Evolutionary conservation across 129 eudicot species (phyloP).

Genomic region (Flaveria bidentis): DNA sequence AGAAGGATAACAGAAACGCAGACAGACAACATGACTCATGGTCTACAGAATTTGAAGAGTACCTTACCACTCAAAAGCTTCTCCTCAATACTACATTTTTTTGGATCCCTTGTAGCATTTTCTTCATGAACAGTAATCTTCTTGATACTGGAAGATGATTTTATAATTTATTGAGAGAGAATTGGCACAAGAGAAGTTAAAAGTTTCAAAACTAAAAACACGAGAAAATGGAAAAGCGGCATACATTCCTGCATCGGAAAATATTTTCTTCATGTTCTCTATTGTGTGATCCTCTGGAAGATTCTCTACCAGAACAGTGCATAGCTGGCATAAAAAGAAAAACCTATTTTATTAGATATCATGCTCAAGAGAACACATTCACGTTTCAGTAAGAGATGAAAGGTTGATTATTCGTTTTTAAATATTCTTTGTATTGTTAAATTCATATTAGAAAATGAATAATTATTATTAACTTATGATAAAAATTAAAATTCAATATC

Average conservation of each 20-base stretch:
- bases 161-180: background rate
- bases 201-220: background rate
- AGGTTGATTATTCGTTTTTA: background rate
- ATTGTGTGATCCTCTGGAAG: constrained; percentile 86
- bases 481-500: background rate
- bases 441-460: background rate
- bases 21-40: background rate
- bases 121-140: constrained; percentile 72
- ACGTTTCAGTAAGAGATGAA: background rate
- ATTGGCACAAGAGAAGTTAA: background rate
- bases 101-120: constrained; percentile 54
- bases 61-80: constrained; percentile 88
- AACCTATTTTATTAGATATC: constrained; percentile 8
- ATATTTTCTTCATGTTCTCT: constrained; percentile 66
- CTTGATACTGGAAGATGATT: constrained; percentile 54
- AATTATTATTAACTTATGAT: background rate
- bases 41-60: constrained; percentile 10
- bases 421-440: background rate
- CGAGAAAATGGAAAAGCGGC: constrained; percentile 21
- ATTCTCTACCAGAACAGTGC: constrained; percentile 94
- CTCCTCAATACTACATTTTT: constrained; percentile 60
- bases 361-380: constrained; percentile 9
- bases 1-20: background rate
- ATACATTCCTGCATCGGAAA: constrained; percentile 77
- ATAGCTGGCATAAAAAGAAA: constrained; percentile 40